These are phyloP conservation scores for Neonectria sp. DNA, from an alignment of 2,329 filamentous ascomycete genomes.

Conservation along the genomic window DNA sequence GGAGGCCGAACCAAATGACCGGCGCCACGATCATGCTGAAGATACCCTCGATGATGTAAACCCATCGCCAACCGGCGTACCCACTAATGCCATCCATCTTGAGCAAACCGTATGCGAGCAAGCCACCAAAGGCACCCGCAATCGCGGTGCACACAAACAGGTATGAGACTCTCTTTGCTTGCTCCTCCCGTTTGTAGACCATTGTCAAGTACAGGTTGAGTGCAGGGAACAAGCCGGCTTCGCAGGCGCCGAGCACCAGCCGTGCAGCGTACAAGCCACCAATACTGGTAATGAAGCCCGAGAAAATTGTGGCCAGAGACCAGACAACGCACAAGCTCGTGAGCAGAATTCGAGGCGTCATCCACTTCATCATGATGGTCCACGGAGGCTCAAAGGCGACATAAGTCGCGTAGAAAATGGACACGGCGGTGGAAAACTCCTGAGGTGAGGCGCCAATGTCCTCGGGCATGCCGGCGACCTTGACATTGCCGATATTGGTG, in stretches of 20 bases:
- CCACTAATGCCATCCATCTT: constrained; percentile 63
- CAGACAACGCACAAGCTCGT: constrained; percentile 46
- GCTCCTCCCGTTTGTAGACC: constrained; percentile 63
- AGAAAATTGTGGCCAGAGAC: constrained; percentile 47
- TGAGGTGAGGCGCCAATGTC: constrained; percentile 51
- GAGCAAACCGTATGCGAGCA: constrained; percentile 63
- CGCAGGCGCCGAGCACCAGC: constrained; percentile 39
- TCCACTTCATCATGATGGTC: constrained; percentile 51
- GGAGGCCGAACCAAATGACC: constrained; percentile 24
- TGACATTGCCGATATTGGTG: constrained; percentile 62
- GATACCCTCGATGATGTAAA: constrained; percentile 65
- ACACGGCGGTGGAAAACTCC: constrained; percentile 52
- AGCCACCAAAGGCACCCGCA: constrained; percentile 57
- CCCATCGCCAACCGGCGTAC: constrained; percentile 63
- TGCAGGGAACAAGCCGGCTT: constrained; percentile 47
- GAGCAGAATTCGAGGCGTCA: constrained; percentile 52
- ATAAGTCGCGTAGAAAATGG: constrained; percentile 53
- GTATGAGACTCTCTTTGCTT: constrained; percentile 67
- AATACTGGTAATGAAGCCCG: constrained; percentile 50
- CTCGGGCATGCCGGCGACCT: constrained; percentile 52
- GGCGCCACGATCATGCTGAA: constrained; percentile 15
- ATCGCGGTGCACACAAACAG: constrained; percentile 65
- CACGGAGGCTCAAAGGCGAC: constrained; percentile 51
- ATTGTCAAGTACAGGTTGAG: constrained; percentile 48
- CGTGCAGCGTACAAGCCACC: constrained; percentile 45